Conservation (phyloP, 2,329 filamentous ascomycete genomes). For the Colletotrichum costaricense region DNA sequence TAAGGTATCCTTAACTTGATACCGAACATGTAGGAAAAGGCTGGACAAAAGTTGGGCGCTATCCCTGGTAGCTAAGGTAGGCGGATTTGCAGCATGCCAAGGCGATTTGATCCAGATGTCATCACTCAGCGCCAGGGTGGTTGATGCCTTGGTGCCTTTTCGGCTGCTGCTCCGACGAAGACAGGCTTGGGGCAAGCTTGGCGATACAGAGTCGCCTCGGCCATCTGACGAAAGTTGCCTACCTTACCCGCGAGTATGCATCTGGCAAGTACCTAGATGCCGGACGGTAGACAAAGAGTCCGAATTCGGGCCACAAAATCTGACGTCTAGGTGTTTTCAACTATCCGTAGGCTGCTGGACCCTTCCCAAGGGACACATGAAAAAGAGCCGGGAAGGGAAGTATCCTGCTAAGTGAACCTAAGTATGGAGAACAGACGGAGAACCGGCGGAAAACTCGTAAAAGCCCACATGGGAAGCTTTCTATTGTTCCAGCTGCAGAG, state of each 20-base stretch:
- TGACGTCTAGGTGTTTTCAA: background rate
- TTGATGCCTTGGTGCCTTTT: background rate
- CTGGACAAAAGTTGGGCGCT: background rate
- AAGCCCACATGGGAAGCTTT: background rate
- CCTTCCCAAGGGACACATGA: too few relatives aligned
- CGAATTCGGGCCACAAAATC: background rate
- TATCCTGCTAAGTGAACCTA: background rate
- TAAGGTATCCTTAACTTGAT: background rate
- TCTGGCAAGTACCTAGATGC: background rate
- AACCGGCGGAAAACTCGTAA: background rate
- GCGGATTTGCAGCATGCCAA: background rate
- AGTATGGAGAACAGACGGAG: background rate
- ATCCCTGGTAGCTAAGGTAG: background rate
- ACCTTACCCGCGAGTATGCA: too few relatives aligned
- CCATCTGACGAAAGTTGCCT: background rate
- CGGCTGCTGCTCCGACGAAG: slow-evolving; percentile 7
- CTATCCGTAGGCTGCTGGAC: too few relatives aligned
- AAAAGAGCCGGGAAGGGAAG: too few relatives aligned
- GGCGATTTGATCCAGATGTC: background rate
- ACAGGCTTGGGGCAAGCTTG: background rate
- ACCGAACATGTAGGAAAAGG: background rate
- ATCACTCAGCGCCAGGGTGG: background rate
- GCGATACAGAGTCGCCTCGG: background rate
- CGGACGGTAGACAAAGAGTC: background rate
- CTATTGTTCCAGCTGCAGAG: background rate